Conservation (phyloP, 2,329 filamentous ascomycete species). For the Colletotrichum sp. region DNA sequence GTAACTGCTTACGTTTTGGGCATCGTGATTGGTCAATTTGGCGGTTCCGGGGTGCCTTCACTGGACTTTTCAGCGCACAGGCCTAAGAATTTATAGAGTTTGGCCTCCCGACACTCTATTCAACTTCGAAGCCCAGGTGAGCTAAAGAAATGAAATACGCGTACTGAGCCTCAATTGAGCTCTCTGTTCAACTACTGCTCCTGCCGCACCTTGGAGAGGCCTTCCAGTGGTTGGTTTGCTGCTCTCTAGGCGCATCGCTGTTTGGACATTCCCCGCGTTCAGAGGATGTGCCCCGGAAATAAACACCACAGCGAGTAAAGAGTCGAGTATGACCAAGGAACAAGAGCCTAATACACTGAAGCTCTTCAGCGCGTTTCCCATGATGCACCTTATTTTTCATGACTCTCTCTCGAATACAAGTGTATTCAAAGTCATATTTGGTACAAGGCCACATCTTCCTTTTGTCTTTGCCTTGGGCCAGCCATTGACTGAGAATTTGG, state of each 20-base stretch:
- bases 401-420: background rate
- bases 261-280: background rate
- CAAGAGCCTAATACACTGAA: background rate
- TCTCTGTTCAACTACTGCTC: background rate
- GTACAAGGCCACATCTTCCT: background rate
- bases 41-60: background rate
- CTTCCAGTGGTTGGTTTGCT: background rate
- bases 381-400: background rate
- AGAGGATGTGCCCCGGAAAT: background rate
- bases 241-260: fast-evolving
- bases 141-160: background rate
- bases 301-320: background rate
- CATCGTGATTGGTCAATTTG: background rate
- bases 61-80: background rate
- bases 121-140: background rate
- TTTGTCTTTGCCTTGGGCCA: background rate
- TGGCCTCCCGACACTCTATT: background rate
- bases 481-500: background rate
- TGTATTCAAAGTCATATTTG: background rate
- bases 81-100: background rate
- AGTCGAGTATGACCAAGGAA: background rate
- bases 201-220: fast-evolving
- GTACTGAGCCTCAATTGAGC: fast-evolving
- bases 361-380: background rate
- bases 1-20: background rate